Base-by-base conservation (phyloP, 345 rosid genomes). In the Rhizophora mangle region DNA sequence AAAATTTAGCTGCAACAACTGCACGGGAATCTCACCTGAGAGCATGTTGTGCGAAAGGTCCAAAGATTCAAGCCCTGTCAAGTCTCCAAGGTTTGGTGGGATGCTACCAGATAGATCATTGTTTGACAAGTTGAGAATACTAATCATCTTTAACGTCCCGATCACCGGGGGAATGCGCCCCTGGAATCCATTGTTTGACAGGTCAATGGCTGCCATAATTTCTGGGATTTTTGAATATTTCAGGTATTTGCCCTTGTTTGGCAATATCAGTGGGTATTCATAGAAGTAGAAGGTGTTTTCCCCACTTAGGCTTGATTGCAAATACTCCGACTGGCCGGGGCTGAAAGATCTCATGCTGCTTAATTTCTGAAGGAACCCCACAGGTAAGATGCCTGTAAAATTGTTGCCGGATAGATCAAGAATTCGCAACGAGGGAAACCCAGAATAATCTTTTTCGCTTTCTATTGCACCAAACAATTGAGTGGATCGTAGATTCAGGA, bases 141-240 rank as follows among this genome's bases (percentile, higher is more conserved):
- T 24, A 24, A 24, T 24, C 24, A 24, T 24, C 24, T 24, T 1
- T 24, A 24, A 24, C 24, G 24, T 24, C 24, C 24, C 24, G 24
- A 24, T 24, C 24, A 24, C 24, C 0, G 24, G 24, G 24, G 24
- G 24, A 24, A 24, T 24, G 24, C 24, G 24, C 24, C 24, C 24
- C 24, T 24, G 24, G 24, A 24, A 24, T 24, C 24, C 24, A 24
- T 24, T 24, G 24, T 24, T 24, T 24, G 24, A 24, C 24, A 24
- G 24, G n/a, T 68, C 71, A 19, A 39, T 58, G 18, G 20, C 29
- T 1, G 19, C 61, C 16, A 67, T 36, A 8, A 31, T 26, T 11
- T n/a, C n/a, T 39, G 54, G 54, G 21, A 68, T 56, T 62, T 68
- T 39, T 26, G 5, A 7, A 26, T 57, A 68, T 8, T 68, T 22